Evolutionary conservation across 768 basidiomycete species (phyloP).

Genomic region (Gyrodon lividus): DNA sequence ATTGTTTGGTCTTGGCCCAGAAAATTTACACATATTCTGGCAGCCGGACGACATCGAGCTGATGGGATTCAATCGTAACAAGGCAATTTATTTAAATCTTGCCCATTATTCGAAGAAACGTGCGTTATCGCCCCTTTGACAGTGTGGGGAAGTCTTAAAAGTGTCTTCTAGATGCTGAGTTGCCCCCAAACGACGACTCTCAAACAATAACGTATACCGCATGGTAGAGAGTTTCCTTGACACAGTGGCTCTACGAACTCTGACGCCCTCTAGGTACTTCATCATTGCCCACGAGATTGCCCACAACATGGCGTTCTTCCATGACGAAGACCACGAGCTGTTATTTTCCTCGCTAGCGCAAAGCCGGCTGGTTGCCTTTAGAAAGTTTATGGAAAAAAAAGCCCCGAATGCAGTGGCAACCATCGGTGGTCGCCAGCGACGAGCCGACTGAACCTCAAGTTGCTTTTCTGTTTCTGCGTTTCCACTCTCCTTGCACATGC

Average conservation of each 20-base stretch:
- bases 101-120: conserved; percentile 12
- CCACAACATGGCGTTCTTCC: conserved; percentile 21
- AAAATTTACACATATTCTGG: conserved; percentile 11
- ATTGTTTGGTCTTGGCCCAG: conserved; percentile 4
- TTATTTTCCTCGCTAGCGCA: conserved; percentile 10
- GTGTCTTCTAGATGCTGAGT: not conserved
- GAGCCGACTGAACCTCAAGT: no score
- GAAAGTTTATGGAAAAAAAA: no score
- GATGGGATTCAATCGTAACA: conserved; percentile 20
- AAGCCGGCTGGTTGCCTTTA: no score
- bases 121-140: not conserved
- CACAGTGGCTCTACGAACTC: no score
- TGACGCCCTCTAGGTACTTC: conserved; percentile 18
- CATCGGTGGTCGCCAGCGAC: no score
- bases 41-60: conserved; percentile 3
- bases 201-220: not conserved
- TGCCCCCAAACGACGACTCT: not conserved
- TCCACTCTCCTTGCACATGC: no score
- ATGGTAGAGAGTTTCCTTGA: not conserved
- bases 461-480: no score
- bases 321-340: conserved; percentile 27
- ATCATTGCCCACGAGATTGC: conserved; percentile 30
- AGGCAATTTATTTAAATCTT: conserved; percentile 13
- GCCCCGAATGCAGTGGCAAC: no score
- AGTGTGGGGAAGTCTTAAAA: not conserved